Conservation (phyloP, 2,329 filamentous ascomycete genomes). For the Helicocarpus griseus region DNA sequence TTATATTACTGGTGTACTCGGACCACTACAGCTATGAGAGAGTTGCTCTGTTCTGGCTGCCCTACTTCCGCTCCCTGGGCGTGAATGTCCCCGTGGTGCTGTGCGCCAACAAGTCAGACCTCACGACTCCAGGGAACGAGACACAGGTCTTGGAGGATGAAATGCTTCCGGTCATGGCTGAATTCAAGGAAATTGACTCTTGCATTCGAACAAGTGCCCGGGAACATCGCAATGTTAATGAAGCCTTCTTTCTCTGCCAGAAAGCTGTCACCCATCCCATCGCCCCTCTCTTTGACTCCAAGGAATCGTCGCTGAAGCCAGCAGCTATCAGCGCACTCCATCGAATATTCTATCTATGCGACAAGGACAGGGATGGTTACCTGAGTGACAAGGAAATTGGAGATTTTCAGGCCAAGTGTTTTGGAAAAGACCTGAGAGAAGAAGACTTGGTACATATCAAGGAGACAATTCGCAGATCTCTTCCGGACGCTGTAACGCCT, state of each 20-base stretch:
- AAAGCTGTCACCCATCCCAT: constrained; percentile 97
- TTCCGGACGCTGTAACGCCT: constrained; percentile 52
- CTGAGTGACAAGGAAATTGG: constrained; percentile 84
- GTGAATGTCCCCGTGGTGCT: constrained; percentile 96
- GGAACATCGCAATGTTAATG: constrained; percentile 88
- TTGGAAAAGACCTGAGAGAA: constrained; percentile 71
- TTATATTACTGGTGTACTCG: constrained; percentile 92
- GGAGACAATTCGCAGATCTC: constrained; percentile 62
- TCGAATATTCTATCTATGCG: constrained; percentile 89
- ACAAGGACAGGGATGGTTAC: constrained; percentile 91
- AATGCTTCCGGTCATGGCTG: constrained; percentile 95
- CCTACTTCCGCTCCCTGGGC: constrained; percentile 93
- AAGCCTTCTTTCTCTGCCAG: constrained; percentile 95
- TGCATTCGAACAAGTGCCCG: constrained; percentile 91
- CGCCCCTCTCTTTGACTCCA: constrained; percentile 91
- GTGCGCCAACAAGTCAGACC: constrained; percentile 95
- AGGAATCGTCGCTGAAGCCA: constrained; percentile 80
- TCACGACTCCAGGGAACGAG: constrained; percentile 63
- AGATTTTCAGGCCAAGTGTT: constrained; percentile 84
- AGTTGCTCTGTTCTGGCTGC: constrained; percentile 96
- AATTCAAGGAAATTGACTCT: constrained; percentile 97
- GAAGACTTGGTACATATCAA: constrained; percentile 90
- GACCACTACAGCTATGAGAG: constrained; percentile 99
- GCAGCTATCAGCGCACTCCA: constrained; percentile 77
- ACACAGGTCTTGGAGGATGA: constrained; percentile 88